Evolutionary conservation across 441 rosid species (phyloP).

Genomic region (Erodium texanum): DNA sequence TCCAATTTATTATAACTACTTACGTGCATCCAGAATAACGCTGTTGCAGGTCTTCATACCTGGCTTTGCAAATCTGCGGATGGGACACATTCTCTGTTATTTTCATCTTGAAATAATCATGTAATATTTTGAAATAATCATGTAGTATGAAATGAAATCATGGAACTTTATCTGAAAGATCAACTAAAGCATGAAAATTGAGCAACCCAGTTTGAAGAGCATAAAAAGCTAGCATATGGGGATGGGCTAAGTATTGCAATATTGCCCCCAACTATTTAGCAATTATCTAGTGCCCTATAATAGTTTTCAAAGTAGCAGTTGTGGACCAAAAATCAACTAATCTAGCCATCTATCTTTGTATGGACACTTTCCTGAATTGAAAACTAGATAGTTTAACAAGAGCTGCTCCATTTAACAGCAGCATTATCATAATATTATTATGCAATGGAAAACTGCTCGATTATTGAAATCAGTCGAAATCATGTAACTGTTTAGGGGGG

Average conservation of each 20-base stretch:
- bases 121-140: neutral
- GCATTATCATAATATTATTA: neutral
- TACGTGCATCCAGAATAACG: slow-evolving; percentile 66
- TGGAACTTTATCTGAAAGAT: neutral
- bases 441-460: neutral
- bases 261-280: neutral
- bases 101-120: neutral
- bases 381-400: neutral
- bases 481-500: neutral
- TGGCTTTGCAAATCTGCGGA: slow-evolving; percentile 66
- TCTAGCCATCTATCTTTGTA: slow-evolving; percentile 1
- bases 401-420: neutral
- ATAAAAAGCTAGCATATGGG: neutral
- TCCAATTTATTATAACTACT: slow-evolving; percentile 17
- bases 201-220: no score
- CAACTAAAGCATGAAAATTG: neutral
- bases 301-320: neutral
- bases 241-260: neutral
- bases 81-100: neutral
- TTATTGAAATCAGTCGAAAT: neutral
- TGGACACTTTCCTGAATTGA: neutral
- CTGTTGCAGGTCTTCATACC: slow-evolving; percentile 58
- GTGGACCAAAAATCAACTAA: neutral
- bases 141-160: no score
- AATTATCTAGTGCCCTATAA: neutral